Base-by-base conservation (phyloP, 345 rosid genomes). In the Lumnitzera racemosa region DNA sequence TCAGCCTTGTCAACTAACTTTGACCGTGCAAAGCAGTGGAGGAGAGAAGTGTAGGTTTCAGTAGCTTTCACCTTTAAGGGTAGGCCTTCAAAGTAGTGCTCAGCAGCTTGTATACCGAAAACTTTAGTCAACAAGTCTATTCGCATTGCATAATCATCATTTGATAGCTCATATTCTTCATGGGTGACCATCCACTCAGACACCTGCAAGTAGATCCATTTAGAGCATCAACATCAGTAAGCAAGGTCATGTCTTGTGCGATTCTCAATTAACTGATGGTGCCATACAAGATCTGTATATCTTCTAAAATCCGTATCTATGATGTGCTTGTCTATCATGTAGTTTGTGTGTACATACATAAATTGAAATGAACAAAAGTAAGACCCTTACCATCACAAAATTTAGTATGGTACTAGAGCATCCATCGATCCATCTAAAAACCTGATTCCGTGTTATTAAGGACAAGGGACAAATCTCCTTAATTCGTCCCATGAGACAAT, bases 11-110 rank as follows among this genome's bases (percentile, higher is more conserved):
- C 87, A 13, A 76, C 74, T 50, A 74, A 73, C 70, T 84, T 89
- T 11, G 81, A 77, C 24, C 65, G 79, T 53, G 97, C 96, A 70
- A 64, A 85, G 31, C 86, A 83, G 71, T 94, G 99, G 63, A 94
- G 97, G 43, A 94, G 92, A 61, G 99, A 84, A 15, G 99, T 86
- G 76, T 81, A 94, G 0, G 97, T 83, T 72, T 90, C 97, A 8
- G 77, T 47, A 53, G 91, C 84, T 87, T 84, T 89, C 5, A 71
- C 84, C 17, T 67, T 24, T 7, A 6, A 14, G 41, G 83, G 74
- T 41, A 94, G 67, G 57, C 81, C 87, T 46, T 94, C 89, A 62
- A 94, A 90, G 83, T 84, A 94, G 31, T 84, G 88, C 49, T 90
- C 96, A 58, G 97, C 97, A 64, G 96, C 88, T 74, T 90, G 87